phyloP scores from a whole-genome alignment of 2,329 filamentous ascomycete species.

The Diaporthe destruens region DNA sequence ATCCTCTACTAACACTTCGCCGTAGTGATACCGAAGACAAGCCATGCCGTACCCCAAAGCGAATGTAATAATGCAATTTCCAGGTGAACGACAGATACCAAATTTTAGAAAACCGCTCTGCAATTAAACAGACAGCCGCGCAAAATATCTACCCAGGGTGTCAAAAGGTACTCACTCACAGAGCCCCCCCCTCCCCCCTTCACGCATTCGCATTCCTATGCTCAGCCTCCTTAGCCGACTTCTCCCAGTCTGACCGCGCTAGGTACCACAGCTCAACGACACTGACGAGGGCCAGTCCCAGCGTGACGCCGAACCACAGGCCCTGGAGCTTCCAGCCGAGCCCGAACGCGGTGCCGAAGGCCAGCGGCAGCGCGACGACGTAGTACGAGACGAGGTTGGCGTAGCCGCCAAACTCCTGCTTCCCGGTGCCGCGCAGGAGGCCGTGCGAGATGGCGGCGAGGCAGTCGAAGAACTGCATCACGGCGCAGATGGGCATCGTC shows the following conservation, averaged over 20 bases:
- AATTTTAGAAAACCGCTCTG: not conserved
- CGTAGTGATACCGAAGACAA: not conserved
- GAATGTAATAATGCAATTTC: conserved; percentile 7
- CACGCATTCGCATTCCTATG: conserved; percentile 62
- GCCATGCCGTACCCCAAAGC: not conserved
- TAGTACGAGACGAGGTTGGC: conserved; percentile 92
- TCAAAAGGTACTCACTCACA: conserved; percentile 4
- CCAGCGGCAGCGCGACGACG: conserved; percentile 84
- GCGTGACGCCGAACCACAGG: too few species aligned
- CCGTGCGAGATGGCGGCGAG: conserved; percentile 85
- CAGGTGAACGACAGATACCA: not conserved
- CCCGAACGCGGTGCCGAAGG: conserved; percentile 82
- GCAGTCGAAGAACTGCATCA: conserved; percentile 94
- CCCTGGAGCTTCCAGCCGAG: conserved; percentile 82
- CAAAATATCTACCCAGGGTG: too few species aligned
- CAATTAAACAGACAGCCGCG: not conserved
- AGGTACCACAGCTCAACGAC: conserved; percentile 67
- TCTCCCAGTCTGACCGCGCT: conserved; percentile 65
- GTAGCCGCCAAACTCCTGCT: conserved; percentile 91
- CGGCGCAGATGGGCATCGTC: too few species aligned
- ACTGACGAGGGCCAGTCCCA: too few species aligned
- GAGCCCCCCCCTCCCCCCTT: conserved; percentile 31
- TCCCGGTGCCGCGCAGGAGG: conserved; percentile 87
- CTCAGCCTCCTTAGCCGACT: conserved; percentile 67
- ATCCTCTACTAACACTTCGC: not conserved